These are phyloP conservation scores for Leishmania major DNA, from an alignment of 208 protist species.

Conservation along the genomic window DNA sequence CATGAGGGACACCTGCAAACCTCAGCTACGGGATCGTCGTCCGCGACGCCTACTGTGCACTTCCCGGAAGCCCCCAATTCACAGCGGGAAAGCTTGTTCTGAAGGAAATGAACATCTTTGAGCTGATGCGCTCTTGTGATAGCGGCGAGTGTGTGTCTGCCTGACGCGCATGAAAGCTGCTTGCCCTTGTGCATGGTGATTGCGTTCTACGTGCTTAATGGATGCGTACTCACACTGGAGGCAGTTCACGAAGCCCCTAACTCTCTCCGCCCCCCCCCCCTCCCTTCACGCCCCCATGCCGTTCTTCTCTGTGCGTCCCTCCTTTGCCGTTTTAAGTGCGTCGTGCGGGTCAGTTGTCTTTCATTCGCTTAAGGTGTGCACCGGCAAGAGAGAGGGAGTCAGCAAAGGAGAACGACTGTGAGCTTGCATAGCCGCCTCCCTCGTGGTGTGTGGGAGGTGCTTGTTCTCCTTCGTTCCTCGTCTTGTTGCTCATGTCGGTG, in stretches of 20 bases:
- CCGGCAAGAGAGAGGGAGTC: not conserved
- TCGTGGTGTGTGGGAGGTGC: not conserved
- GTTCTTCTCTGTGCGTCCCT: not conserved
- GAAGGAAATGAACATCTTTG: not conserved
- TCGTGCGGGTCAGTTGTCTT: not conserved
- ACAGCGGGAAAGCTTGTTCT: slow-evolving; percentile 14
- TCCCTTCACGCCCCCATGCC: not conserved
- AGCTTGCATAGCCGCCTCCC: not conserved
- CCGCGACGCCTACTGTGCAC: not conserved
- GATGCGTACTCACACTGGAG: not conserved
- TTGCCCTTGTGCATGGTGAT: not conserved
- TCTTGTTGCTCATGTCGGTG: not conserved
- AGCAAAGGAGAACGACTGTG: not conserved
- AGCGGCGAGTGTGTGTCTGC: not conserved
- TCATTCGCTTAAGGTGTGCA: not conserved
- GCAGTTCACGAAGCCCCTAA: not conserved
- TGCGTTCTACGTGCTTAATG: not conserved
- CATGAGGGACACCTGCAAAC: not conserved
- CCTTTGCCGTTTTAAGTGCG: not conserved
- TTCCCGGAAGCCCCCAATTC: not conserved
- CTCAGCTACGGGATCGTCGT: not conserved
- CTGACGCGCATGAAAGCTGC: not conserved
- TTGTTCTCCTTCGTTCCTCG: not conserved
- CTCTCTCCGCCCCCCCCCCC: not conserved
- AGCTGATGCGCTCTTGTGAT: not conserved